These are phyloP conservation scores for Debaryomycetaceae sp. DNA, from an alignment of 1,139 yeast species.

Conservation along the genomic window DNA sequence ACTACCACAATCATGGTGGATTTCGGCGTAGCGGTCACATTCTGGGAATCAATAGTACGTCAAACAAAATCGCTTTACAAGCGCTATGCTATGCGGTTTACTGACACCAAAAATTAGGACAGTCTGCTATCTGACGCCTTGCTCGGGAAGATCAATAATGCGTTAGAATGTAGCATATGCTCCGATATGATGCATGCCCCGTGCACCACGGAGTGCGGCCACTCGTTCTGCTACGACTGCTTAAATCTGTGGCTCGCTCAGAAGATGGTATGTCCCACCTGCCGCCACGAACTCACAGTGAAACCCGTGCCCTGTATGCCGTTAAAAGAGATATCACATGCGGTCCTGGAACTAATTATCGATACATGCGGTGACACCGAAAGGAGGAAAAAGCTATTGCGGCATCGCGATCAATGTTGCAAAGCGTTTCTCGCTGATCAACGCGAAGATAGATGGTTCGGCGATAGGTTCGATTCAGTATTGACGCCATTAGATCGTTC, in stretches of 20 bases:
- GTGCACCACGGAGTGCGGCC: constrained; percentile 32
- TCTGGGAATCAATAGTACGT: constrained; percentile 10
- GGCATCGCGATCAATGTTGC: constrained; percentile 15
- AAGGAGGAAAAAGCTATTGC: constrained; percentile 11
- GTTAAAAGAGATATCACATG: constrained; percentile 24
- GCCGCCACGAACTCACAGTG: constrained; percentile 32
- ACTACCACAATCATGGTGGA: constrained; percentile 1
- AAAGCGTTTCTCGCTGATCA: constrained; percentile 29
- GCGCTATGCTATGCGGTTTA: background rate
- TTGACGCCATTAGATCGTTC: constrained; percentile 46
- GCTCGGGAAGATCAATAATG: constrained; percentile 15
- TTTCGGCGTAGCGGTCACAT: constrained; percentile 2
- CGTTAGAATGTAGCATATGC: constrained; percentile 32
- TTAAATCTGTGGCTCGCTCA: constrained; percentile 39
- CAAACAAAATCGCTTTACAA: background rate
- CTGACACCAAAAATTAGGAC: constrained; percentile 12
- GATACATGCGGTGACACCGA: constrained; percentile 12
- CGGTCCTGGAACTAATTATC: constrained; percentile 19
- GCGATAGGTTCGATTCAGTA: constrained; percentile 38
- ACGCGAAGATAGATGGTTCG: constrained; percentile 28
- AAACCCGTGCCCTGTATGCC: constrained; percentile 37
- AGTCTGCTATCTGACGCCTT: constrained; percentile 7
- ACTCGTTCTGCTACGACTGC: constrained; percentile 39
- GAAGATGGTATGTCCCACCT: constrained; percentile 43
- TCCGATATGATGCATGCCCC: constrained; percentile 37